A percentile compares a stretch with the other conserved stretches of the same genome.
These are phyloP conservation scores for Tympanopsis confertula DNA, from an alignment of 2,329 filamentous ascomycete genomes.

Conservation along the genomic window DNA sequence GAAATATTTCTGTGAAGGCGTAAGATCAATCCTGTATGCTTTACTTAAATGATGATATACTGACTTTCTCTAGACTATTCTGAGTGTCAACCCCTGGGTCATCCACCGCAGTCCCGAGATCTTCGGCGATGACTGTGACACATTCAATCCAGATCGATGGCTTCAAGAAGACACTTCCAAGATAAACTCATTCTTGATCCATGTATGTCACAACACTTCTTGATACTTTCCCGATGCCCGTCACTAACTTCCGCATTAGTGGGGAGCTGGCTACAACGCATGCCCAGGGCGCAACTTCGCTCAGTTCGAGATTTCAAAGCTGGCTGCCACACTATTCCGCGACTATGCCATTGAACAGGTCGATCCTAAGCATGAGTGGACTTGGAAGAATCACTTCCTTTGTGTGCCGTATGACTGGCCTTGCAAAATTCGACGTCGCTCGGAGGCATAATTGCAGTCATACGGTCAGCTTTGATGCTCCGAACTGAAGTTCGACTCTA, in stretches of 20 bases:
- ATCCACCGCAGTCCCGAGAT: slow-evolving; percentile 4
- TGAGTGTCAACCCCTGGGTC: slow-evolving; percentile 4
- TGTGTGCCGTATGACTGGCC: slow-evolving; percentile 11
- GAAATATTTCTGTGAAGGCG: slow-evolving; percentile 4
- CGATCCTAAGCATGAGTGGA: slow-evolving; percentile 10
- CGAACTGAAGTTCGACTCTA: no score
- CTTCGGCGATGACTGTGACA: slow-evolving; percentile 5
- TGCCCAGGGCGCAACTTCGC: not conserved
- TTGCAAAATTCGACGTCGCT: no score
- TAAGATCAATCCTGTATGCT: no score
- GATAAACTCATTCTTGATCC: not conserved
- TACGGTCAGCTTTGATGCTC: no score
- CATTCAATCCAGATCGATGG: slow-evolving; percentile 5
- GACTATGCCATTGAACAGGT: slow-evolving; percentile 8
- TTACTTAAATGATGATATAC: no score
- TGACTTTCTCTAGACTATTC: no score
- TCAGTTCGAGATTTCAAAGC: not conserved
- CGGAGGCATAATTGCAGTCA: no score
- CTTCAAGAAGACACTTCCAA: not conserved
- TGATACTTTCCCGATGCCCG: not conserved
- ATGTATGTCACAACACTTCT: not conserved
- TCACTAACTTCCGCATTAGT: no score
- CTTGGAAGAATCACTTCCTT: slow-evolving; percentile 12
- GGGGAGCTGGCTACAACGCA: not conserved
- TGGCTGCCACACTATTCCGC: not conserved